Percentiles rank a stretch among this genome's conserved stretches.
Evolutionary conservation across 306 rosid genomes (phyloP).

Genomic region (Hippophae tibetana): DNA sequence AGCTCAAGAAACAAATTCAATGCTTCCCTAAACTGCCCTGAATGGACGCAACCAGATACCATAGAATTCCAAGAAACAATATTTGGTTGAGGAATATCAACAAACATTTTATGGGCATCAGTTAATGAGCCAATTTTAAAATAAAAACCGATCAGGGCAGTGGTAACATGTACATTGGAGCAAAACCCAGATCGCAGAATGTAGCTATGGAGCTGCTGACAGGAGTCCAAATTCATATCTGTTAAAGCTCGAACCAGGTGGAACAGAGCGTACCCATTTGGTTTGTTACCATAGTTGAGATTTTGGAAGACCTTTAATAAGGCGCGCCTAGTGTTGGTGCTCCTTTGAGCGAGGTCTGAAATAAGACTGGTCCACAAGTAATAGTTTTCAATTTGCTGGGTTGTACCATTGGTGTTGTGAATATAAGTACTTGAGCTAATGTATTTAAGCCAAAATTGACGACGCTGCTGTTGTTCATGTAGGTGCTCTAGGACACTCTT

Average conservation of each 20-base stretch:
- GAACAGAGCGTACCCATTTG: conserved; percentile 37
- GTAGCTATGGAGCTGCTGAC: conserved; percentile 45
- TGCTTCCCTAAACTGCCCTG: conserved; percentile 36
- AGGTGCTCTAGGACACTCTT: conserved; percentile 8
- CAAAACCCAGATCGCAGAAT: conserved; percentile 44
- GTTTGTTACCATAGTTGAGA: conserved; percentile 24
- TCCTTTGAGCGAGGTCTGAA: conserved; percentile 13
- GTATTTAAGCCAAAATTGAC: background rate
- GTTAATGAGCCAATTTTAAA: conserved; percentile 13
- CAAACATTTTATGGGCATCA: conserved; percentile 41
- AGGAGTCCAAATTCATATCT: conserved; percentile 18
- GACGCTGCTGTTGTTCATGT: background rate
- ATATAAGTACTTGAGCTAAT: background rate
- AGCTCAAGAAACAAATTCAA: conserved; percentile 26
- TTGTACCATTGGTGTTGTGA: background rate
- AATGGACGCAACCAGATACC: conserved; percentile 52
- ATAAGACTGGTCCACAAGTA: conserved; percentile 15
- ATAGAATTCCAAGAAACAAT: conserved; percentile 58
- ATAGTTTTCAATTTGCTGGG: background rate
- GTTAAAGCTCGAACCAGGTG: conserved; percentile 37
- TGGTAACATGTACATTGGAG: conserved; percentile 29
- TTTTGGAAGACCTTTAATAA: conserved; percentile 21
- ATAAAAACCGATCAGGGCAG: conserved; percentile 38
- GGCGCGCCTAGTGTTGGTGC: conserved; percentile 16
- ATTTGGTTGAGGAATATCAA: conserved; percentile 38